A percentile compares a stretch with the other conserved stretches of the same genome.
These are phyloP conservation scores for Rhodomyrtus tomentosa DNA, from an alignment of 345 rosid genomes.

Conservation along the genomic window DNA sequence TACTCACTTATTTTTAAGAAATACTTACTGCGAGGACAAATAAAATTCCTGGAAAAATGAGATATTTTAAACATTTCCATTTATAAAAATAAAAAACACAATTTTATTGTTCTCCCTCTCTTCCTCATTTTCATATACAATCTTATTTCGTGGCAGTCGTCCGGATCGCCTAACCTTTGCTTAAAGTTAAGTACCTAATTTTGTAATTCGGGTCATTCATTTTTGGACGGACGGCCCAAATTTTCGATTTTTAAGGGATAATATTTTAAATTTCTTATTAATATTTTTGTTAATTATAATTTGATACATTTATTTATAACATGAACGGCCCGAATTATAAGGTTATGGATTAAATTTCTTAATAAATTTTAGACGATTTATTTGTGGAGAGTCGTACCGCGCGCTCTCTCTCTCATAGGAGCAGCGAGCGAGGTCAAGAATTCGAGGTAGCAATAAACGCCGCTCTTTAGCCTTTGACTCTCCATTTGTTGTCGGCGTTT, in stretches of 20 bases:
- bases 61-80: neutral
- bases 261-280: too few relatives aligned
- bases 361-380: too few relatives aligned
- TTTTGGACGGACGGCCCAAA: too few relatives aligned
- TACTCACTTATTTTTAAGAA: too few relatives aligned
- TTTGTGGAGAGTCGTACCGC: neutral
- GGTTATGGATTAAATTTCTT: too few relatives aligned
- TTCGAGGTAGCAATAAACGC: neutral
- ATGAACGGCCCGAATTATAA: too few relatives aligned
- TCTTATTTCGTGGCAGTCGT: neutral
- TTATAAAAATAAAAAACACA: neutral
- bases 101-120: neutral
- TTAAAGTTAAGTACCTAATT: too few relatives aligned
- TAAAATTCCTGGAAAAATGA: neutral
- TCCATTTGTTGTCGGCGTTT: neutral
- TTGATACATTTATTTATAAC: too few relatives aligned
- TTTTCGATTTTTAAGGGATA: too few relatives aligned
- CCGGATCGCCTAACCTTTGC: too few relatives aligned
- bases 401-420: neutral
- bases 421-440: neutral
- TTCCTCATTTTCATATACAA: neutral
- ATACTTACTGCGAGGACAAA: neutral
- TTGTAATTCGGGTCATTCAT: too few relatives aligned
- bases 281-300: too few relatives aligned
- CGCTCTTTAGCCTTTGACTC: neutral